Evolutionary conservation across 768 basidiomycete genomes (phyloP), one percentile per base, ranked within the genome.

Genomic region (Boletus rubescentipes): DNA sequence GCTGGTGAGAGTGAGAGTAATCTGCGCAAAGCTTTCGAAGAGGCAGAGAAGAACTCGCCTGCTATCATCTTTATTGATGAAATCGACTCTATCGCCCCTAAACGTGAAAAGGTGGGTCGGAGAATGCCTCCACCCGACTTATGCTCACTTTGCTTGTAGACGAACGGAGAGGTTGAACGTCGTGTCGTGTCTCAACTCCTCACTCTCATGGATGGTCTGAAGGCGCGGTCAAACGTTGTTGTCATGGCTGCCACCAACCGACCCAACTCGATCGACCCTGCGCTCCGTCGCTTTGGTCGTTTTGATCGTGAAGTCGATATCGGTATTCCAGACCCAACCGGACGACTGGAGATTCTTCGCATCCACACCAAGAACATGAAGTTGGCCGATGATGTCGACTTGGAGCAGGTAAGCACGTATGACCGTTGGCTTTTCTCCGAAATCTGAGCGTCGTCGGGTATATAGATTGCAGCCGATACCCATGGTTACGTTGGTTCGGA

Each of bases 291-390:
- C 57, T 98, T 98, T 75, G 97, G 97, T 70, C 93, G 97, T 51
- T 99, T 99, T 75, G 97, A 99, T 76, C 91, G 97, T 68, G 97
- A 99, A 75, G 90, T 99, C 62, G 97, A 99, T 74, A 99, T 99
- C 58, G 93, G 97, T 66, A 98, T 99, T 61, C 97, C 97, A 40
- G 97, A 99, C 73, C 97, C 97, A 0, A 98, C 96, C 54, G 97
- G 97, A 51, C 96, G 97, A 74, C 85, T 98, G 41, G 97, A 99
- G 71, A 99, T 98, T 67, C 87, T 98, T 57, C 91, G 96, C 48
- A 98, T 99, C 57, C 97, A 98, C 80, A 98, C 97, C 53, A 98
- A 98, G 86, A 98, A 99, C 78, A 98, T 99, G 97, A 99, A 98
- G 75, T 80, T 98, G 45, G 84, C 73, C 23, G 95, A 98, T 52